These are phyloP conservation scores for Strobilomyces echinocephalus DNA, from an alignment of 768 basidiomycete species.

Conservation along the genomic window DNA sequence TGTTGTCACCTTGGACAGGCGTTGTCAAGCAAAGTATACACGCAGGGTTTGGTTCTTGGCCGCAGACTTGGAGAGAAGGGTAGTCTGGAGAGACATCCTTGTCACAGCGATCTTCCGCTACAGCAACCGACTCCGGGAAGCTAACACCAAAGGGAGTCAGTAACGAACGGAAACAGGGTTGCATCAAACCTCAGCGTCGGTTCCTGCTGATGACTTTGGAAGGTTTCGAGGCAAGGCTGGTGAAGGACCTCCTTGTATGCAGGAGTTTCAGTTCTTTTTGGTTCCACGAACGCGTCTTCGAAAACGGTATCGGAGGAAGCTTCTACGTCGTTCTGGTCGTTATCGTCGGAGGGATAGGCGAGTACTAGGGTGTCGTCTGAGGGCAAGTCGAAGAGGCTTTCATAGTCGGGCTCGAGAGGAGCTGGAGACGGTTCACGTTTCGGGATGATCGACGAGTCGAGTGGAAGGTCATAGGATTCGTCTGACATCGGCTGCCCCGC, in stretches of 20 bases:
- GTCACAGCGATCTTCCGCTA: neutral
- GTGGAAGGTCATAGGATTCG: conserved; percentile 22
- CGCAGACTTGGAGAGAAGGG: conserved; percentile 11
- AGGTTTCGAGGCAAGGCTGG: neutral
- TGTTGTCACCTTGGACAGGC: conserved; percentile 19
- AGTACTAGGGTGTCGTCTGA: conserved; percentile 26
- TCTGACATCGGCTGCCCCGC: conserved; percentile 13
- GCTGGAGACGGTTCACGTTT: conserved; percentile 9
- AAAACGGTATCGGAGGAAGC: conserved; percentile 23
- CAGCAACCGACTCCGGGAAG: neutral
- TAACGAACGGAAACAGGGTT: neutral
- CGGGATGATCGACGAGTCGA: conserved; percentile 3
- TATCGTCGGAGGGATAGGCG: conserved; percentile 4
- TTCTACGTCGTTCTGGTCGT: conserved; percentile 8
- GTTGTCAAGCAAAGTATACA: conserved; percentile 19
- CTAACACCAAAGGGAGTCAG: conserved; percentile 17
- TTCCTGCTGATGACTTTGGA: neutral
- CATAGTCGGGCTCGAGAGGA: conserved; percentile 1
- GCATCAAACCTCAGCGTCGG: conserved; percentile 15
- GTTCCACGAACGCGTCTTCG: neutral
- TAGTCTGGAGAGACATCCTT: neutral
- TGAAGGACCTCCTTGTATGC: conserved; percentile 17
- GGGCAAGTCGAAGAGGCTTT: conserved; percentile 1
- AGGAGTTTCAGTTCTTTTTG: neutral
- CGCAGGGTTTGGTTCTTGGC: conserved; percentile 16